Evolutionary conservation across 2,329 filamentous ascomycete species (phyloP).

Genomic region (Alternaria viburni): DNA sequence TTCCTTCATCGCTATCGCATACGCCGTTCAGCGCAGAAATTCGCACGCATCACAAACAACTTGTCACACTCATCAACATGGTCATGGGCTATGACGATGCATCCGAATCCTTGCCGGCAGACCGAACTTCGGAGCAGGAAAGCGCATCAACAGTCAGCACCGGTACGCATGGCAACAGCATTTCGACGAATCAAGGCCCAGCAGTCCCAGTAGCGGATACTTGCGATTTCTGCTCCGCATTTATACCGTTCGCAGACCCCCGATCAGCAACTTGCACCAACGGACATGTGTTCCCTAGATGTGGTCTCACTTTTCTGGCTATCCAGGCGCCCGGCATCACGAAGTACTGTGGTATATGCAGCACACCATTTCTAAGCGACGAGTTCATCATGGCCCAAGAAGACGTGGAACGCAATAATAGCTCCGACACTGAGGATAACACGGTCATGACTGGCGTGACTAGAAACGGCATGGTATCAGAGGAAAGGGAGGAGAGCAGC

Average conservation of each 20-base stretch:
- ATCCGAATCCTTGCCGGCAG: not conserved
- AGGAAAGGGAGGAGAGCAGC: not conserved
- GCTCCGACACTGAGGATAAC: constrained; percentile 5
- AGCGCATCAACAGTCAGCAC: not conserved
- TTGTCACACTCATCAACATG: constrained; percentile 26
- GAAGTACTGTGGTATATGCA: constrained; percentile 62
- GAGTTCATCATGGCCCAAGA: constrained; percentile 43
- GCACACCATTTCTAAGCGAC: constrained; percentile 56
- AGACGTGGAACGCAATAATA: not conserved
- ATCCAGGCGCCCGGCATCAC: constrained; percentile 62
- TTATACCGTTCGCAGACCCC: constrained; percentile 57
- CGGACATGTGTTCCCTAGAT: constrained; percentile 63
- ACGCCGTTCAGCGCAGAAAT: constrained; percentile 32
- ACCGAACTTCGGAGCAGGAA: not conserved
- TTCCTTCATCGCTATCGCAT: constrained; percentile 24
- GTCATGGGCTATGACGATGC: constrained; percentile 10
- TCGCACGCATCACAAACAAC: constrained; percentile 22
- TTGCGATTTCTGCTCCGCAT: constrained; percentile 60
- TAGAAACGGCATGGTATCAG: not conserved
- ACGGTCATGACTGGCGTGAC: not conserved
- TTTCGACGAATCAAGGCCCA: not conserved
- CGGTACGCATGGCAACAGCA: not conserved
- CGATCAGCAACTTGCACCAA: constrained; percentile 56
- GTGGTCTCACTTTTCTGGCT: constrained; percentile 60
- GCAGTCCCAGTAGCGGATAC: constrained; percentile 43